Base-by-base conservation (phyloP, 306 rosid species). In the Macrotyloma uniflorum region DNA sequence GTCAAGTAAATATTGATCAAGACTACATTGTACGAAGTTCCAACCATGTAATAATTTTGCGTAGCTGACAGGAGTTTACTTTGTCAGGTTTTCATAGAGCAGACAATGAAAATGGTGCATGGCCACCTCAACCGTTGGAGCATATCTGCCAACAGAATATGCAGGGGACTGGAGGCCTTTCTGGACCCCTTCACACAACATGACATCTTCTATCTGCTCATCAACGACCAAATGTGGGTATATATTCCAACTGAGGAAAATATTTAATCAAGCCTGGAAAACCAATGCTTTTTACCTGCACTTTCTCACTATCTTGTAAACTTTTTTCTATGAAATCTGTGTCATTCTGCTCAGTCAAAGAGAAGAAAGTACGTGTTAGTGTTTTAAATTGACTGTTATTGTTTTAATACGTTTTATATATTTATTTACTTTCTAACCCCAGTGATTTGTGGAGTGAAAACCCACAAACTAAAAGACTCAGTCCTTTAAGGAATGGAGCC, bases 51-150 rank as follows among this genome's bases (percentile, higher is more conserved):
- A n/a, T 50, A n/a, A 50, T n/a, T 18, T 50, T 8, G 24, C 11
- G 59, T 8, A 3, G 22, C 28, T 12, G 35, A 57, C 5, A 18
- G 59, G 51, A 24, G 30, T 40, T 86, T 43, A 87, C 65, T 83
- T 58, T 12, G 67, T 55, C 2, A 93, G 82, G 79, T 81, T 78
- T 67, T 75, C 66, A 67, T 87, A 80, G 54, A 94, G 97, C 67
- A 89, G 88, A 71, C 88, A 61, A 70, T 90, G 98, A 70, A 92
- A 94, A 86, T 94, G 98, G 89, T 94, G 88, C 98, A 92, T 88
- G 72, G 98, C 97, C 45, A 82, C 89, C 88, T 94, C 98, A 50
- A 94, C 89, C 1, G 73, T 76, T 1, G 98, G 98, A 69, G 93
- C 95, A 45, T 90, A 92, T 84, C 98, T 85, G 28, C 98, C 97